Base-by-base conservation (phyloP, 129 eudicot species). In the Pittosporum tobira region DNA sequence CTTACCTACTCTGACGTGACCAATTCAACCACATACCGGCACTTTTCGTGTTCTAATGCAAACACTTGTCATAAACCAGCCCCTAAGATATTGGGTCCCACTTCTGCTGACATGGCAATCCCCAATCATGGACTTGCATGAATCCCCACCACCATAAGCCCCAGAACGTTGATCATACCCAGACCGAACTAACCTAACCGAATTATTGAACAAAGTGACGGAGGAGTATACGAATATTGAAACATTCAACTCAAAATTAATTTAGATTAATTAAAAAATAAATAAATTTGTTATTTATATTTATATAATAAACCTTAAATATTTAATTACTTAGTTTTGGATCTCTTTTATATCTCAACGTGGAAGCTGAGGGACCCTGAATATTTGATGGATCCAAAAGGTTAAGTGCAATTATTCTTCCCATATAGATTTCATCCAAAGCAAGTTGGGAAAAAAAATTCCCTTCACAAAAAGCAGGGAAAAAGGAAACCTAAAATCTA, bases 71-170 rank as follows among this genome's bases (percentile, higher is more conserved):
- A 16, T 37, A 26, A 58, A 55, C 27, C 66, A 61, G 59, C 63
- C 66, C 67, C 18, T 62, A 61, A 30, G 48, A 45, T 34, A 6
- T 31, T 52, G 59, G 67, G 66, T 20, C 73, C 81, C 51, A 47
- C 16, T 67, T 43, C 60, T 44, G 74, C 70, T 68, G 66, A 74
- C 68, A 50, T 71, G 75, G 67, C 60, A 68, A 62, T 57, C 42
- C 48, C 18, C 57, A 34, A 34, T 40, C 11, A 4, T 4, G 45
- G 13, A 6, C 1, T 11, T 40, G 11, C 25, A 19, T 21, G 22
- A 53, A 38, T 53, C 18, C 27, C 21, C 40, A 26, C 16, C 34
- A 52, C 22, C 37, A 51, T 26, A 5, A 29, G 8, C 36, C 19
- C 13, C 18, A 14, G 0, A 40, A n/a, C n/a, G n/a, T n/a, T n/a